Percentiles rank a stretch among this genome's conserved stretches.
phyloP scores from a whole-genome alignment of 73 alveolate species.

The Paramecium sonneborni region DNA sequence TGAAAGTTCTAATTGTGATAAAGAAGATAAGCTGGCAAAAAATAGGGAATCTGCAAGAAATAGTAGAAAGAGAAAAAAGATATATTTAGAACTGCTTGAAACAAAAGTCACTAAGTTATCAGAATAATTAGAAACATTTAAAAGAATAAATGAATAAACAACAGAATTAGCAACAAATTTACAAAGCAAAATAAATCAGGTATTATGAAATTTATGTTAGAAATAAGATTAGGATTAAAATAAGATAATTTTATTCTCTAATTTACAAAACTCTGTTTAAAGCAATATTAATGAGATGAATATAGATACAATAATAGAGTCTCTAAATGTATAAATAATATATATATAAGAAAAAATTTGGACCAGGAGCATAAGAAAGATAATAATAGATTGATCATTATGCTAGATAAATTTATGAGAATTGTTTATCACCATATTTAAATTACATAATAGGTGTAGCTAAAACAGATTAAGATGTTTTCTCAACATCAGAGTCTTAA shows the following conservation, averaged over 20 bases:
- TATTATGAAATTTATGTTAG: background rate
- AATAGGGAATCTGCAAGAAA: constrained; percentile 84
- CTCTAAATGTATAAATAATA: background rate
- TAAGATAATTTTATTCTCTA: constrained; percentile 41
- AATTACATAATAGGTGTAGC: constrained; percentile 1
- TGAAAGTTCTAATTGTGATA: constrained; percentile 3
- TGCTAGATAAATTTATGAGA: constrained; percentile 8
- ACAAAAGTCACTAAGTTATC: constrained; percentile 53
- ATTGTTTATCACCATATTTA: constrained; percentile 14
- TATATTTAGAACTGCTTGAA: constrained; percentile 72
- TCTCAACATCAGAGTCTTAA: background rate
- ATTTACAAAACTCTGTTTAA: constrained; percentile 23
- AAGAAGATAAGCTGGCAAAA: constrained; percentile 71
- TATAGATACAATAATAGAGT: constrained; percentile 55
- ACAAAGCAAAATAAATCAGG: background rate
- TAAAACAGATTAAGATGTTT: background rate
- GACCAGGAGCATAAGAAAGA: constrained; percentile 3
- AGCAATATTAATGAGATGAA: constrained; percentile 59
- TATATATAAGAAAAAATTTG: constrained; percentile 1
- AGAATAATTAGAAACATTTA: constrained; percentile 21
- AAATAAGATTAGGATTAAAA: constrained; percentile 41
- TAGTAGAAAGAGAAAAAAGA: constrained; percentile 79
- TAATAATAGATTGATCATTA: constrained; percentile 26
- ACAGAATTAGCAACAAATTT: background rate
- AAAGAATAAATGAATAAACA: background rate